Evolutionary conservation across 331 rosid species (phyloP), one percentile per base, ranked within the genome.

Genomic region (Spiraea crenata): DNA sequence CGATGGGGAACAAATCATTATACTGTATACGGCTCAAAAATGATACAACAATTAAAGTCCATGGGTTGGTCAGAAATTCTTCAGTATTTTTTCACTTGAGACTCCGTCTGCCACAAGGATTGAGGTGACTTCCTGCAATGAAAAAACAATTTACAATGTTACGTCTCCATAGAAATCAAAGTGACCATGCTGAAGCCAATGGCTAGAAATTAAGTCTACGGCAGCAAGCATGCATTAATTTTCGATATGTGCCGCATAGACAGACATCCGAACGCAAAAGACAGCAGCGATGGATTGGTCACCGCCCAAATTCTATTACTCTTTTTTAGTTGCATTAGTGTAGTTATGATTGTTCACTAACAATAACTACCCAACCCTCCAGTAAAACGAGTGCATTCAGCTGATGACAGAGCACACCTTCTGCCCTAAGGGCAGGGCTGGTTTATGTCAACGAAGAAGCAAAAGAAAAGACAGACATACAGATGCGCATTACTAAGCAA

Each of bases 51-150:
- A 57, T 65, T 49, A 16, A 55, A 56, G 65, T 20, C 31, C 55
- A 39, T 41, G 46, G 67, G 39, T 25, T 63, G 34, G 71, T 92
- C 85, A 92, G 52, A 92, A 87, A 73, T 92, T 92, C 82, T 89
- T 89, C 35, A 92, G 81, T 81, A 92, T 89, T 78, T 87, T 92
- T 67, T 92, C 90, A 63, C 70, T 80, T 40, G 92, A 83, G 35
- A 92, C 89, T 67, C 98, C 96, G 56, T 86, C 91, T 17, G 88
- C 88, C 58, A 81, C 79, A 74, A 92, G 95, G 78, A 92, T 89
- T 40, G 98, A 86, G 56, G 89, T 84, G 52, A 92, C 65, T 70
- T 92, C 98, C 98, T 92, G 95, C 82, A 84, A 83, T 5, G 73
- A 57, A 13, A 38, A 17, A 51, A n/a, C 10, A 5, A 6, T 2